Percentiles rank a stretch among this genome's conserved stretches.
Conservation (phyloP, 371 early-diverging fungal species). For the Basidiobolus meristosporus region DNA sequence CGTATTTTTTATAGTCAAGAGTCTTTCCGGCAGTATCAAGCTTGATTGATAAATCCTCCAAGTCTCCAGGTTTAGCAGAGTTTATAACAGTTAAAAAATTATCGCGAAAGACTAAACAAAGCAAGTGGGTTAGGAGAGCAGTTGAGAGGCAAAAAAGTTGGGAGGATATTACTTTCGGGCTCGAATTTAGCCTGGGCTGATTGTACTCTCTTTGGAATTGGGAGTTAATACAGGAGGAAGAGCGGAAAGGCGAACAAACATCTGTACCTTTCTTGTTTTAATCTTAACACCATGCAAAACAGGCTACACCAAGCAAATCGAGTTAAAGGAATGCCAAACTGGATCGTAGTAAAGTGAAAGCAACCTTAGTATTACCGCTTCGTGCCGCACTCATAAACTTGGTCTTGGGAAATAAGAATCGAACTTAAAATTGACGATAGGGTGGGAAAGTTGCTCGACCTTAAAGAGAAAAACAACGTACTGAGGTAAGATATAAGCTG, state of each 20-base stretch:
- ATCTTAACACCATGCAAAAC: constrained; percentile 66
- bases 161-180: constrained; percentile 36
- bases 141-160: too few relatives aligned
- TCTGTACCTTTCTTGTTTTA: constrained; percentile 60
- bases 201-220: constrained; percentile 39
- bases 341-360: too few relatives aligned
- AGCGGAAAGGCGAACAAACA: constrained; percentile 1
- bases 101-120: constrained; percentile 42
- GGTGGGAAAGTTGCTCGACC: too few relatives aligned
- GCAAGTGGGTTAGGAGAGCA: background rate
- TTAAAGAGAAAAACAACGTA: too few relatives aligned
- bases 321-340: constrained; percentile 7
- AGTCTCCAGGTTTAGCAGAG: constrained; percentile 37
- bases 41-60: constrained; percentile 40
- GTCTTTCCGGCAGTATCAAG: constrained; percentile 71
- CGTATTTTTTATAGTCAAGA: constrained; percentile 85
- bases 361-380: constrained; percentile 14
- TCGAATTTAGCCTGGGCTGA: constrained; percentile 72
- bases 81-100: constrained; percentile 39
- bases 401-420: too few relatives aligned
- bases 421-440: too few relatives aligned
- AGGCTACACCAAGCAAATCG: constrained; percentile 19
- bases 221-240: background rate
- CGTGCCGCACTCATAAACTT: constrained; percentile 30
- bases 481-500: too few relatives aligned